Evolutionary conservation across 2,329 filamentous ascomycete species (phyloP).

Genomic region (Lojkania enalia): DNA sequence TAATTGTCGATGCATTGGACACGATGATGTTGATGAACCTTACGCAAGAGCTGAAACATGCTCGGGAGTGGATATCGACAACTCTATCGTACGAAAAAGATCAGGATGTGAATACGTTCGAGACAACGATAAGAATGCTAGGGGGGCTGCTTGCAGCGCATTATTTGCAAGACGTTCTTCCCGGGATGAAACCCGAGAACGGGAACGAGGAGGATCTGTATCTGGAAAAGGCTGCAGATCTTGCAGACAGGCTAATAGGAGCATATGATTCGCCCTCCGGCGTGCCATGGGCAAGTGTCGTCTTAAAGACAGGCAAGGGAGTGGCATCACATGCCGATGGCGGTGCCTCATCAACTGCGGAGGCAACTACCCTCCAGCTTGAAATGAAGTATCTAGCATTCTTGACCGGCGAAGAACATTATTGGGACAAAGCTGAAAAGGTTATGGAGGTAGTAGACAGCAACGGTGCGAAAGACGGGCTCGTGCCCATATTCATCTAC

Average conservation of each 20-base stretch:
- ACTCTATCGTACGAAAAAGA: constrained; percentile 85
- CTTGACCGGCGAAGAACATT: constrained; percentile 86
- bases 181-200: constrained; percentile 74
- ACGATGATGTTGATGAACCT: constrained; percentile 99
- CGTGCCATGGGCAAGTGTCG: constrained; percentile 87
- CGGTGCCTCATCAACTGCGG: constrained; percentile 90
- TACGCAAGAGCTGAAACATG: constrained; percentile 79
- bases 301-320: constrained; percentile 75
- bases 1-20: constrained; percentile 93
- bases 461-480: constrained; percentile 75
- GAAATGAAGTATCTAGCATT: constrained; percentile 98
- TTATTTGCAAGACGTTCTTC: constrained; percentile 85
- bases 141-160: constrained; percentile 91
- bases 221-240: constrained; percentile 90
- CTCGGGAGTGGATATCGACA: constrained; percentile 84
- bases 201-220: constrained; percentile 85
- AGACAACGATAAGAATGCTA: constrained; percentile 97
- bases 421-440: constrained; percentile 89
- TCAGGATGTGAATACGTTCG: constrained; percentile 95
- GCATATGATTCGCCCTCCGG: constrained; percentile 88
- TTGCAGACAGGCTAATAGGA: constrained; percentile 82
- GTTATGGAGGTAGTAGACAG: constrained; percentile 90
- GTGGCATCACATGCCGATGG: constrained; percentile 80
- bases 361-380: constrained; percentile 88
- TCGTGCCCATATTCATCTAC: constrained; percentile 90